These are phyloP conservation scores for Endoconidiophora polonica DNA, from an alignment of 2,329 filamentous ascomycete genomes.

Conservation along the genomic window DNA sequence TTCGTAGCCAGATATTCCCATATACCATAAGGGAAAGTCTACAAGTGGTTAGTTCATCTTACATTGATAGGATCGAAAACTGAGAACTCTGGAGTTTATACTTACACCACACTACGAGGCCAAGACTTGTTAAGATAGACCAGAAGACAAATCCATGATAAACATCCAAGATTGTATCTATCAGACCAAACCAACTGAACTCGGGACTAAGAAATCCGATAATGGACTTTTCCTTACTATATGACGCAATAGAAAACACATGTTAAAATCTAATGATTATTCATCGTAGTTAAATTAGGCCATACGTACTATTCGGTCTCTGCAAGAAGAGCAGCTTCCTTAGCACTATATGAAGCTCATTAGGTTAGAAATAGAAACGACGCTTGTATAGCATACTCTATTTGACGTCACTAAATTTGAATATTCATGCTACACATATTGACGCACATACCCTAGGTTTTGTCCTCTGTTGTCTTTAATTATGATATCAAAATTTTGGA, in stretches of 20 bases:
- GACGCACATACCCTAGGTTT: slow-evolving; percentile 96
- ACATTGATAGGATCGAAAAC: background rate
- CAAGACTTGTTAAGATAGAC: slow-evolving; percentile 82
- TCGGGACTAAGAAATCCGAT: slow-evolving; percentile 50
- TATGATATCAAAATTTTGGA: slow-evolving; percentile 71
- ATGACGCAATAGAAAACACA: slow-evolving; percentile 10
- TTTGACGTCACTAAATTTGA: no score
- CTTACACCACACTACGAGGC: slow-evolving; percentile 85
- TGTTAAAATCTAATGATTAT: no score
- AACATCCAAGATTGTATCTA: slow-evolving; percentile 74
- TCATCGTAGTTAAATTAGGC: background rate
- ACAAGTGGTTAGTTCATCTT: slow-evolving; percentile 1
- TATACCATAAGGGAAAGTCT: slow-evolving; percentile 96
- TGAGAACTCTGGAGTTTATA: slow-evolving; percentile 15
- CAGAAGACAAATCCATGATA: slow-evolving; percentile 97
- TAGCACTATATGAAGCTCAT: slow-evolving; percentile 7
- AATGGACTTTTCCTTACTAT: slow-evolving; percentile 59
- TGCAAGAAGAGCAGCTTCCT: slow-evolving; percentile 9
- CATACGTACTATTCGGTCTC: slow-evolving; percentile 18
- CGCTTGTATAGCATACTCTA: background rate
- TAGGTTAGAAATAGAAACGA: slow-evolving; percentile 14
- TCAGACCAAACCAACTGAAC: slow-evolving; percentile 56
- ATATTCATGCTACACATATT: slow-evolving; percentile 46
- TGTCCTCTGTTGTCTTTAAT: slow-evolving; percentile 77
- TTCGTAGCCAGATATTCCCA: slow-evolving; percentile 97